phyloP scores from a whole-genome alignment of 805 yeast species.

The Saturnispora galanensis region DNA sequence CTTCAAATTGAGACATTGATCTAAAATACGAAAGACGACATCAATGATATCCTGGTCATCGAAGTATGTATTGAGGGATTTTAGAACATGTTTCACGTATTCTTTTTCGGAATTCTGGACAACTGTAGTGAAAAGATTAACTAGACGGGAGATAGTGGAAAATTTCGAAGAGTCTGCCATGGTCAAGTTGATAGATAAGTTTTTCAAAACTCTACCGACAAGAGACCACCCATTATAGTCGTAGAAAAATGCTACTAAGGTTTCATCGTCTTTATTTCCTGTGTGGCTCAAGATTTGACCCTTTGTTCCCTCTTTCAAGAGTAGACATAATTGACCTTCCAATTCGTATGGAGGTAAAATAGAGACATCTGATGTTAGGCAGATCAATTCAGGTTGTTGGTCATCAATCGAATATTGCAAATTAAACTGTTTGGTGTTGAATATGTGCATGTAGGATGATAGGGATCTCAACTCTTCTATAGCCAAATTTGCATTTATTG shows the following conservation, averaged over 20 bases:
- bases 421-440: conserved; percentile 31
- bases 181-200: conserved; percentile 33
- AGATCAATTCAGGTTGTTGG: conserved; percentile 40
- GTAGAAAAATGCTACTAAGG: conserved; percentile 55
- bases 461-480: conserved; percentile 48
- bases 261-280: conserved; percentile 7
- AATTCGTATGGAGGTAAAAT: conserved; percentile 43
- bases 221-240: conserved; percentile 82
- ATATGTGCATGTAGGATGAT: conserved; percentile 49
- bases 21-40: conserved; percentile 55
- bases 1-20: conserved; percentile 52
- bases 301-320: conserved; percentile 44
- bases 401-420: conserved; percentile 39
- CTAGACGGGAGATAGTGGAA: conserved; percentile 36
- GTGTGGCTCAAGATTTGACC: conserved; percentile 36
- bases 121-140: conserved; percentile 41
- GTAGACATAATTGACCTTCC: conserved; percentile 34
- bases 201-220: conserved; percentile 68
- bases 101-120: conserved; percentile 30
- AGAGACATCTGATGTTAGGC: conserved; percentile 32
- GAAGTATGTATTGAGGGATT: conserved; percentile 29
- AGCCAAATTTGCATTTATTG: conserved; percentile 60
- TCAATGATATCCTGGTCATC: conserved; percentile 33
- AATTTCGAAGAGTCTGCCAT: conserved; percentile 31
- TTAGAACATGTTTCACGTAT: conserved; percentile 18